Base-by-base conservation (phyloP, 805 yeast genomes). In the Candida krabiensis region DNA sequence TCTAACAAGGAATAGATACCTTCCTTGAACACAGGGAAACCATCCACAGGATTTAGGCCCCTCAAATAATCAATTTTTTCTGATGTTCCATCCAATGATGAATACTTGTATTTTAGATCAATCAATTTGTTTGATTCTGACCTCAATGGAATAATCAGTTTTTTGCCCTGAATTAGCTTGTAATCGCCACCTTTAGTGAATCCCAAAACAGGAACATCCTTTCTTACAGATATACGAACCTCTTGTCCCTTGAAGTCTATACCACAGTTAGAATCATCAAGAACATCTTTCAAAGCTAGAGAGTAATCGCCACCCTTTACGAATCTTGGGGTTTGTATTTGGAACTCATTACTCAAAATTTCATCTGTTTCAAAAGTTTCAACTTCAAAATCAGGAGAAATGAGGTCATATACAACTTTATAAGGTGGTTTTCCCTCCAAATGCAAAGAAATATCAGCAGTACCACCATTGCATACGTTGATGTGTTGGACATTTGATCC, bases 351-450 rank as follows among this genome's bases (percentile, higher is more conserved):
- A 0, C 56, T 58, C 3, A 48, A 49, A 30, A 79, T 71, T 29
- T 69, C 67, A 8, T 66, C 64, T 5, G 73, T 58, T 0, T 61
- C 58, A 33, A 63, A 71, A 5, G 76, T 61, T 11, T 67, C 40
- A 4, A 50, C 56, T 46, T 78, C 66, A 44, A 73, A 70, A 43
- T 71, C 70, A 2, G 80, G 72, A 37, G 82, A 83, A 14, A 83
- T 60, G 16, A 91, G 64, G 37, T 80, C 85, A 60, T 89, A 90
- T 16, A 68, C 70, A 37, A 93, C 68, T 2, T 74, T 66, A 49
- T 83, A 87, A 4, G 98, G 98, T 0, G 84, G 76, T 47, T 80
- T 80, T 11, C 99, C 99, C 33, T 75, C 79, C 16, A 93, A 72
- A 8, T 59, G 56, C 4, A 91, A 70, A 0, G 83, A 80, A 4